These are phyloP conservation scores for Malus hybrid DNA, from an alignment of 331 rosid species.

Conservation along the genomic window DNA sequence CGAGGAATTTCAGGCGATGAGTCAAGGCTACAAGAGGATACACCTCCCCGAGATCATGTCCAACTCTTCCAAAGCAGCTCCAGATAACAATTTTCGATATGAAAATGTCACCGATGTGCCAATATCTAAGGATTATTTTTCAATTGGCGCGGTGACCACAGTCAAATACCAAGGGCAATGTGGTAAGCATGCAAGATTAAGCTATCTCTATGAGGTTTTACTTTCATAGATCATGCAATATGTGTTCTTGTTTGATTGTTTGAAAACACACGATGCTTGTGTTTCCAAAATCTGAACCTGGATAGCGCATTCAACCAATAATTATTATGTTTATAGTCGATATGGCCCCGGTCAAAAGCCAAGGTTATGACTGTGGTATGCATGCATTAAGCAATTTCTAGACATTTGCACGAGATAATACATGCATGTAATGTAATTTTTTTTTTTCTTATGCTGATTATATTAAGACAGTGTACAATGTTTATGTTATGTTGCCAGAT, in stretches of 20 bases:
- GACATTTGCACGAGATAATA: neutral
- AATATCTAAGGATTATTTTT: neutral
- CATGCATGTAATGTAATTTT: no score
- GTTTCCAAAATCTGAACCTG: neutral
- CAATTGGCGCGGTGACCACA: slow-evolving; percentile 1
- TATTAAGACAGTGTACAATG: no score
- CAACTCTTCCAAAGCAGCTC: neutral
- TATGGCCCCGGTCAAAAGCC: neutral
- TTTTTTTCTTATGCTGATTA: no score
- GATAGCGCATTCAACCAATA: neutral
- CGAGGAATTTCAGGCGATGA: slow-evolving; percentile 1
- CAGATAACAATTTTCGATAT: neutral
- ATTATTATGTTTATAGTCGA: no score
- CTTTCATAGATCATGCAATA: neutral
- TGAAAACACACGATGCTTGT: neutral
- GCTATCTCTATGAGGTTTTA: neutral
- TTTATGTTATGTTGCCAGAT: neutral
- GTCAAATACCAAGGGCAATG: slow-evolving; percentile 13
- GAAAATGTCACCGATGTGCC: slow-evolving; percentile 6
- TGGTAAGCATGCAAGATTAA: slow-evolving; percentile 2
- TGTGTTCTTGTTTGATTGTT: neutral
- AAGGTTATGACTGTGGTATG: slow-evolving; percentile 7
- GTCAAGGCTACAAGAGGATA: neutral
- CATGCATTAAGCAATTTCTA: neutral
- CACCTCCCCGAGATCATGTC: neutral